Base-by-base conservation (phyloP, 1,139 yeast species). In the Meyerozyma sp. region DNA sequence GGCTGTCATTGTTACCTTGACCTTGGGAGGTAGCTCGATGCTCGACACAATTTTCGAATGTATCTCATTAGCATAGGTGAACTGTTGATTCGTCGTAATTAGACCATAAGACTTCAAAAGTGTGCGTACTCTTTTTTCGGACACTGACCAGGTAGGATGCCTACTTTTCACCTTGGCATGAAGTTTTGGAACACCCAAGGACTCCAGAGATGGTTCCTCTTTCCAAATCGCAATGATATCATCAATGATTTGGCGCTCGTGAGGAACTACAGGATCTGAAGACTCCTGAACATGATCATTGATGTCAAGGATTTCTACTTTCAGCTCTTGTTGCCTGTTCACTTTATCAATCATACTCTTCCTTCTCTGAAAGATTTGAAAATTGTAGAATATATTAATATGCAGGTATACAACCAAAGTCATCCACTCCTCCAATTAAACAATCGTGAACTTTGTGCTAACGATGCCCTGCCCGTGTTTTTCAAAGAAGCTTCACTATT, bases 141-240 rank as follows among this genome's bases (percentile, higher is more conserved):
- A 75, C 3, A 86, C 58, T 6, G 75, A 56, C 95, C 95, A 87
- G 41, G 66, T 68, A 1, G 81, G 77, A 52, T 84, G 75, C 43
- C 69, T 65, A 36, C 59, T 50, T 51, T 78, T 79, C 36, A 87
- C 68, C 20, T 74, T 55, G 0, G 67, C 69, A 49, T 77, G 81
- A 27, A 86, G 66, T 50, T 81, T 81, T 8, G 70, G 66, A 11
- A 76, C 64, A 1, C 85, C 83, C 21, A 82, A 59, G 2, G 75
- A 65, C 57, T 84, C 91, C 10, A 82, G 75, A 2, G 73, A 63
- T 2, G 89, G 82, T 53, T 84, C 89, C 46, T 74, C 73, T 51
- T 78, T 81, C 93, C 94, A 86, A 18, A 84, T 62, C 8, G 71
- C 68, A 42, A 83, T 75, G 23, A 84, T 81, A 35, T 73, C 78